These are phyloP conservation scores for Cryptococcus maquisensis DNA, from an alignment of 1,284 basidiomycete genomes.

Conservation along the genomic window DNA sequence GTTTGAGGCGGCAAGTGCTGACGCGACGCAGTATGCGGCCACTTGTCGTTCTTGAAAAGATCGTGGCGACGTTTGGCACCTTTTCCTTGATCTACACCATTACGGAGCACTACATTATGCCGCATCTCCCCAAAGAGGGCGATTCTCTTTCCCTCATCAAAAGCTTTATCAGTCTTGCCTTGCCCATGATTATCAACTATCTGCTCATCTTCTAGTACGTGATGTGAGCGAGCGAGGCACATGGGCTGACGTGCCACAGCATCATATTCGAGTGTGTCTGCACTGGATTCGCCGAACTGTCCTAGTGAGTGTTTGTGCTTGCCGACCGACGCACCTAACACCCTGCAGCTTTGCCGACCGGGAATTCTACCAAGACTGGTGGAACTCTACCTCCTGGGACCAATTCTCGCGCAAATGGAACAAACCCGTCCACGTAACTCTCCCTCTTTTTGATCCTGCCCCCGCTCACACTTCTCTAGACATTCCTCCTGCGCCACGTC, in stretches of 20 bases:
- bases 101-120: conserved; percentile 89
- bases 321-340: no score
- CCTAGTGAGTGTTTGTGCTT: conserved; percentile 58
- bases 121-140: conserved; percentile 63
- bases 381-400: conserved; percentile 96
- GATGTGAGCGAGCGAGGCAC: neutral
- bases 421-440: conserved; percentile 55
- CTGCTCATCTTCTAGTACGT: conserved; percentile 9
- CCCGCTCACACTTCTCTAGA: conserved; percentile 54
- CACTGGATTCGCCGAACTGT: conserved; percentile 89
- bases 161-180: conserved; percentile 75
- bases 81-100: conserved; percentile 85
- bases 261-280: conserved; percentile 77
- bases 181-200: conserved; percentile 81
- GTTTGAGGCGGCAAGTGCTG: neutral
- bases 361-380: conserved; percentile 97
- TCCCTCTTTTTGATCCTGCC: neutral
- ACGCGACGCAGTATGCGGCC: conserved; percentile 67
- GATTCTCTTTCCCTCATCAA: conserved; percentile 61
- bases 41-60: conserved; percentile 90
- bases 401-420: conserved; percentile 97
- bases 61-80: conserved; percentile 89
- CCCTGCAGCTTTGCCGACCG: conserved; percentile 78
- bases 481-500: conserved; percentile 89
- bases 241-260: conserved; percentile 9